Conservation (phyloP, 2,329 filamentous ascomycete genomes). For the Calonectria montana region DNA sequence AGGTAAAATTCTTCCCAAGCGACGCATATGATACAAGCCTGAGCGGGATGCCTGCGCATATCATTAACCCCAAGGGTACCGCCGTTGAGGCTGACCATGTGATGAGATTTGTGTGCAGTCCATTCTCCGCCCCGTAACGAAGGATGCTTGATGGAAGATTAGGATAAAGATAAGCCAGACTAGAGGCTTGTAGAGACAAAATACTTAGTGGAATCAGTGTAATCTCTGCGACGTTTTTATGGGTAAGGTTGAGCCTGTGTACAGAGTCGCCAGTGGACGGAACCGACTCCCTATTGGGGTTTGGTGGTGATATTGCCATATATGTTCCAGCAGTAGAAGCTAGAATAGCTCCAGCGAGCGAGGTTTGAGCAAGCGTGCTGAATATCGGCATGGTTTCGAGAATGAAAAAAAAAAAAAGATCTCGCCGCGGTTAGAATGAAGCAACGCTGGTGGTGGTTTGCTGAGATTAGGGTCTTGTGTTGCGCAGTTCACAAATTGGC, state of each 20-base stretch:
- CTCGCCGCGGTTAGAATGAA: not conserved
- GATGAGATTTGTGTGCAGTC: conserved; percentile 45
- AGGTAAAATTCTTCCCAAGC: conserved; percentile 65
- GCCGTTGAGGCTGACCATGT: conserved; percentile 52
- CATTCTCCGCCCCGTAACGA: conserved; percentile 45
- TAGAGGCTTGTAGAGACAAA: conserved; percentile 36
- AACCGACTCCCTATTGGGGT: conserved; percentile 32
- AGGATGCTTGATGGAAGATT: conserved; percentile 38
- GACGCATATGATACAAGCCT: conserved; percentile 53
- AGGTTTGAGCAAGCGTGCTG: conserved; percentile 27
- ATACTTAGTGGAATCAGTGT: conserved; percentile 38
- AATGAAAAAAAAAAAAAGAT: not conserved
- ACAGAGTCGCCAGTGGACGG: conserved; percentile 37
- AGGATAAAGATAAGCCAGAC: conserved; percentile 30
- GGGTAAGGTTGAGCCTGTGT: conserved; percentile 40
- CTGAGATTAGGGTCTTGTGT: not conserved
- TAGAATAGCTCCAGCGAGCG: conserved; percentile 39
- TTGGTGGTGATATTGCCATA: conserved; percentile 46
- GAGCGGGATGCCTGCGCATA: conserved; percentile 46
- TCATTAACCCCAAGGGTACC: conserved; percentile 48
- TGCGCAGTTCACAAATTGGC: not conserved
- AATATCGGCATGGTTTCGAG: conserved; percentile 16
- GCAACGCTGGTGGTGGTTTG: too few species aligned
- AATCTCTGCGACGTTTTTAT: conserved; percentile 37
- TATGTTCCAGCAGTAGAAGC: conserved; percentile 46